Conservation (phyloP, 148 eudicot species). For the Rhododendron henanense region DNA sequence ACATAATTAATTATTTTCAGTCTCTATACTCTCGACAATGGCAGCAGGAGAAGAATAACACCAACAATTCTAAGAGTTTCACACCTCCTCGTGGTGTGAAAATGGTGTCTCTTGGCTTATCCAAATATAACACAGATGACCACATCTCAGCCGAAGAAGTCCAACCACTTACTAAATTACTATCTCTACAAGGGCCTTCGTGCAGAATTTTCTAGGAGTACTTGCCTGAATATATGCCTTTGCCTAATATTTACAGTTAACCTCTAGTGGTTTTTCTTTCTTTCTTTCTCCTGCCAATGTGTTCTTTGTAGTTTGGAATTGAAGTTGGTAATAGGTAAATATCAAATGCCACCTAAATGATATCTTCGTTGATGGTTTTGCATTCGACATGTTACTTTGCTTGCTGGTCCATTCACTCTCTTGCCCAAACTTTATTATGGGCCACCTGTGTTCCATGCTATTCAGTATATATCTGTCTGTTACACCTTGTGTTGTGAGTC, state of each 20-base stretch:
- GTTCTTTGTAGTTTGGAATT: not conserved
- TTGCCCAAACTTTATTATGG: not conserved
- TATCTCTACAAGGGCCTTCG: not conserved
- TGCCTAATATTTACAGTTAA: not conserved
- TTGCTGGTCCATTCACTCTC: not conserved
- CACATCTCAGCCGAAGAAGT: not conserved
- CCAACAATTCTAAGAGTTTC: not conserved
- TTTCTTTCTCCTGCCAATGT: not conserved
- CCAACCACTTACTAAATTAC: not conserved
- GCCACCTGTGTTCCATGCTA: not conserved
- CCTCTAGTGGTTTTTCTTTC: not conserved
- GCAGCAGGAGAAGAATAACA: not conserved
- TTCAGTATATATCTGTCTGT: not conserved
- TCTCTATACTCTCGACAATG: not conserved
- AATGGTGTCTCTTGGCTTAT: not conserved
- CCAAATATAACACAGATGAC: not conserved
- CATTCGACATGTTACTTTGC: not conserved
- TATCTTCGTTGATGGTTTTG: not conserved
- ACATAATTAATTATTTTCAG: not conserved
- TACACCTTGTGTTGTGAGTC: not conserved
- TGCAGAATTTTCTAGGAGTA: not conserved
- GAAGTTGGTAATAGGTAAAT: not conserved
- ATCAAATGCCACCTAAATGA: not conserved
- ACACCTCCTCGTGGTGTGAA: not conserved
- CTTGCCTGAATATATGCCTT: not conserved